phyloP scores from a whole-genome alignment of 164 flowering plant species.

The Sedum album region DNA sequence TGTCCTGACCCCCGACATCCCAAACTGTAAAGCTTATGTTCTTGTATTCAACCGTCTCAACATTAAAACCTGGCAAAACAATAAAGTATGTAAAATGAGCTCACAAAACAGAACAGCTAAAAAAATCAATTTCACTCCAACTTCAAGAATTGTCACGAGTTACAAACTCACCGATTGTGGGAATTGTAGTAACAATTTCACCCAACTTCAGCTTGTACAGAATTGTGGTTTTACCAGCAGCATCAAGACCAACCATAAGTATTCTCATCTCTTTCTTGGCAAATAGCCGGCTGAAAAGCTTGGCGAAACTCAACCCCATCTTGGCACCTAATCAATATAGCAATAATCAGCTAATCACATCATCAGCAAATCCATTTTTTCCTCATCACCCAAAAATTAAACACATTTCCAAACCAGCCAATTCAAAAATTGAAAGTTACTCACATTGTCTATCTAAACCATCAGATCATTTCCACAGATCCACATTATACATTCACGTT shows the following conservation, averaged over 20 bases:
- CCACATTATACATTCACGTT: no score
- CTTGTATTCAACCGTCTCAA: slow-evolving; percentile 1
- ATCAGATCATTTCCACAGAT: no score
- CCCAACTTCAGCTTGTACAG: slow-evolving; percentile 7
- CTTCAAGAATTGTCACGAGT: neutral
- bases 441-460: no score
- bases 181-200: slow-evolving; percentile 5
- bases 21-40: slow-evolving; percentile 3
- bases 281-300: neutral
- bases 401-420: no score
- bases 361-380: neutral
- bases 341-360: neutral
- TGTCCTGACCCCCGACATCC: slow-evolving; percentile 6
- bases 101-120: neutral
- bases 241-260: slow-evolving; percentile 7
- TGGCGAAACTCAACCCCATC: neutral
- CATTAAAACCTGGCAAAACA: neutral
- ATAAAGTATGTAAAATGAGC: neutral
- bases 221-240: slow-evolving; percentile 6
- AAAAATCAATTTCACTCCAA: neutral
- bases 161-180: neutral
- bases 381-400: neutral
- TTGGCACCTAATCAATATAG: neutral
- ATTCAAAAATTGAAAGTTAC: no score
- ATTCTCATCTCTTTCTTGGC: slow-evolving; percentile 6